Evolutionary conservation across 129 eudicot genomes (phyloP).

Genomic region (Deinandra increscens): DNA sequence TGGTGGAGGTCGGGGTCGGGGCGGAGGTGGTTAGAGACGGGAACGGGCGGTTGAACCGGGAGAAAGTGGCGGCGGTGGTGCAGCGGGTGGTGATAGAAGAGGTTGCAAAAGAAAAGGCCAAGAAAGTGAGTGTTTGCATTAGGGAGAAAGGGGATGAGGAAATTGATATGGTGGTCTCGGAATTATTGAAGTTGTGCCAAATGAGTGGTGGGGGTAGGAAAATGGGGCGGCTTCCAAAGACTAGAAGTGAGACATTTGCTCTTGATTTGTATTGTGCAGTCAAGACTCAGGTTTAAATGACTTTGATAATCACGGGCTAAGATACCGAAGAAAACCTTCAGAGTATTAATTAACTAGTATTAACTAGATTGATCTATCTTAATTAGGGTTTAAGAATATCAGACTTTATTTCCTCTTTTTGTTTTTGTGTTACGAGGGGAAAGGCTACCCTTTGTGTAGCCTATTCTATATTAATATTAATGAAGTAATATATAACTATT

Average conservation of each 20-base stretch:
- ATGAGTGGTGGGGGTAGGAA: neutral
- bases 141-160: constrained; percentile 22
- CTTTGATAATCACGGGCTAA: neutral
- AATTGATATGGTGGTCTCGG: constrained; percentile 17
- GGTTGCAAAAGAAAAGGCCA: constrained; percentile 19
- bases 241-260: constrained; percentile 15
- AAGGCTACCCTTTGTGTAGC: too few species aligned
- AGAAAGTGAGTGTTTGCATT: constrained; percentile 19
- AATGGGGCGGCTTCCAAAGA: neutral
- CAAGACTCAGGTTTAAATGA: constrained; percentile 2
- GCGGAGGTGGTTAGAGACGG: constrained; percentile 29
- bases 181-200: neutral
- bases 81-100: constrained; percentile 27
- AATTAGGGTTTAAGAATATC: too few species aligned
- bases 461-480: too few species aligned
- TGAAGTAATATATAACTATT: too few species aligned
- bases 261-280: neutral
- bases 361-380: too few species aligned
- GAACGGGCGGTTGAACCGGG: constrained; percentile 5
- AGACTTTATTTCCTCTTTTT: too few species aligned
- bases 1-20: constrained; percentile 30
- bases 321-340: too few species aligned
- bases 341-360: too few species aligned
- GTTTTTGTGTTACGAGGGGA: too few species aligned
- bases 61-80: constrained; percentile 20